Evolutionary conservation across 108 stramenopile genomes (phyloP), one percentile per base, ranked within the genome.

Genomic region (Pseudonitzschia multiseries): DNA sequence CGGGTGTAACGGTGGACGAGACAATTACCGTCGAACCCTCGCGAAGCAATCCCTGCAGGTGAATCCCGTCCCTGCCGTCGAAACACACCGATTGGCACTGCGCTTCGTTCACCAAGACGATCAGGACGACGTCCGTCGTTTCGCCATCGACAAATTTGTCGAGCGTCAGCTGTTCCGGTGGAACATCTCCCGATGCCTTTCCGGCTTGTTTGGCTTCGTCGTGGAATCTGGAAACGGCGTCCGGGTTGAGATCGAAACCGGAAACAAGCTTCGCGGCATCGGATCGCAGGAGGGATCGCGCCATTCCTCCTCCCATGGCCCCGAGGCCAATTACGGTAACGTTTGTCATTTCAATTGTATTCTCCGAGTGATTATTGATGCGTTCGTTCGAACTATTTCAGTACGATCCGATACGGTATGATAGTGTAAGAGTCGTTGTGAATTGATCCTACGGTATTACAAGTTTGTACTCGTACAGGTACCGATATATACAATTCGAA

Each of bases 301-400:
- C 91, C 87, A 92, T 92, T 22, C 89, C 89, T 27, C 85, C 83
- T 41, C 91, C 91, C 91, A 92, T 92, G 72, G 91, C 88, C 17
- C 86, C 86, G 50, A 90, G 74, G 15, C 75, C 75, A 52, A 76
- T 57, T 13, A 76, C 75, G 1, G 48, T 44, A 15, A 76, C 75
- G 24, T 68, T 46, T 12, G 44, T 28, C 44, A 48, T 67, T 56
- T 21, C 52, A 5, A 52, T 52, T 56, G 54, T 56, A 2, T 2
- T 56, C 2, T 56, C 22, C 13, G 21, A 20, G 54, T 56, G 26
- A 26, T 24, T 1, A 8, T 2, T 6, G 26, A 2, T 56, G 24
- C 26, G 17, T 3, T 51, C 6, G 3, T n/a, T n/a, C n/a, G n/a
- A n/a, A n/a, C n/a, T n/a, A n/a, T n/a, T n/a, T n/a, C n/a, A n/a